These are phyloP conservation scores for Mycosarcoma maydis DNA, from an alignment of 1,284 basidiomycete species.

Conservation along the genomic window DNA sequence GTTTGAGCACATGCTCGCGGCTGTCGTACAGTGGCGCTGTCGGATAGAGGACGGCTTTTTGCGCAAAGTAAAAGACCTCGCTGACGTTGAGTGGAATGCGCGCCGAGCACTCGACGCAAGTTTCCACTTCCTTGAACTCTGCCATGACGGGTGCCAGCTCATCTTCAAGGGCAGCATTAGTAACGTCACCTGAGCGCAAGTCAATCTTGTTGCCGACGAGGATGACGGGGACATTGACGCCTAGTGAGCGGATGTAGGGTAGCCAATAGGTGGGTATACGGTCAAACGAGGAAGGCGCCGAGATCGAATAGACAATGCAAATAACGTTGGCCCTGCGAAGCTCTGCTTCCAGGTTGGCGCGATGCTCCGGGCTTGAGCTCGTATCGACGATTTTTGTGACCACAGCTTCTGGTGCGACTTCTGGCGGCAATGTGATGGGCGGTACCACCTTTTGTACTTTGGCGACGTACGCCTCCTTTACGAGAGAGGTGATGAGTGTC, in stretches of 20 bases:
- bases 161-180: conserved; percentile 91
- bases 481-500: conserved; percentile 59
- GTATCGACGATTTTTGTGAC: conserved; percentile 66
- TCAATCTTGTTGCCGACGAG: conserved; percentile 99
- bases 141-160: conserved; percentile 66
- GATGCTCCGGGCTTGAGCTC: conserved; percentile 73
- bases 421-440: conserved; percentile 62
- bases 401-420: conserved; percentile 64
- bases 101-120: conserved; percentile 95
- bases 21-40: conserved; percentile 98
- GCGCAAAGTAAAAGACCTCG: conserved; percentile 99
- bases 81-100: conserved; percentile 82
- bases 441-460: conserved; percentile 74
- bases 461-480: conserved; percentile 90
- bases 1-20: conserved; percentile 83
- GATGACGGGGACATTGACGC: conserved; percentile 91
- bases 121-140: conserved; percentile 76
- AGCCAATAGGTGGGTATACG: conserved; percentile 98
- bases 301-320: conserved; percentile 92
- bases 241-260: conserved; percentile 92
- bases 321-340: conserved; percentile 97
- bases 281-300: conserved; percentile 93
- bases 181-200: conserved; percentile 87
- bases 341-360: conserved; percentile 88
- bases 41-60: conserved; percentile 96